phyloP scores from a whole-genome alignment of 805 yeast species.

The Barnettozyma californica region DNA sequence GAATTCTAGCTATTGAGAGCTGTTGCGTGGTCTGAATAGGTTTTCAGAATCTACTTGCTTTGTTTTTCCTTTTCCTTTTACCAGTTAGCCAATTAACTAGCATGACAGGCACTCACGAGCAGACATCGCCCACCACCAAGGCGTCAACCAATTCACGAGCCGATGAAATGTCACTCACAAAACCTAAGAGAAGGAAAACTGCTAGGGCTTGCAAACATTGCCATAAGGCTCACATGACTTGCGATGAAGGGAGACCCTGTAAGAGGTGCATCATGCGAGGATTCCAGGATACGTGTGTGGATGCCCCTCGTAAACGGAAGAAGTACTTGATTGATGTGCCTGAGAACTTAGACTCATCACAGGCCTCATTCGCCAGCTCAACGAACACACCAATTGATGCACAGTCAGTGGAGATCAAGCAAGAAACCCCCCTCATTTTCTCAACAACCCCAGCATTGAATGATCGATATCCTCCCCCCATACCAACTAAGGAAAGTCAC shows the following conservation, averaged over 20 bases:
- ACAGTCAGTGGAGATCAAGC: background rate
- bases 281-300: constrained; percentile 64
- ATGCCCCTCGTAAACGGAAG: constrained; percentile 83
- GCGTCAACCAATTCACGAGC: background rate
- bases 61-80: background rate
- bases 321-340: constrained; percentile 71
- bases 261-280: constrained; percentile 70
- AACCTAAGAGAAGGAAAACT: constrained; percentile 50
- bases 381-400: background rate
- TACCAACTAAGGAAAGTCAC: background rate
- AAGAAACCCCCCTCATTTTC: background rate
- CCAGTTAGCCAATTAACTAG: background rate
- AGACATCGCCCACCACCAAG: background rate
- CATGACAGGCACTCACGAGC: background rate
- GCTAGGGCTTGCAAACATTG: constrained; percentile 88
- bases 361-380: background rate
- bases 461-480: constrained; percentile 7
- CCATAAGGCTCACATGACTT: constrained; percentile 85
- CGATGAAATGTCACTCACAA: background rate
- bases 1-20: background rate
- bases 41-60: background rate
- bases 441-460: background rate
- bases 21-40: background rate
- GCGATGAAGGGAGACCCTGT: constrained; percentile 82
- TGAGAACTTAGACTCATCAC: constrained; percentile 14